These are phyloP conservation scores for Hibiscus mutabilis DNA, from an alignment of 345 rosid species.

Conservation along the genomic window DNA sequence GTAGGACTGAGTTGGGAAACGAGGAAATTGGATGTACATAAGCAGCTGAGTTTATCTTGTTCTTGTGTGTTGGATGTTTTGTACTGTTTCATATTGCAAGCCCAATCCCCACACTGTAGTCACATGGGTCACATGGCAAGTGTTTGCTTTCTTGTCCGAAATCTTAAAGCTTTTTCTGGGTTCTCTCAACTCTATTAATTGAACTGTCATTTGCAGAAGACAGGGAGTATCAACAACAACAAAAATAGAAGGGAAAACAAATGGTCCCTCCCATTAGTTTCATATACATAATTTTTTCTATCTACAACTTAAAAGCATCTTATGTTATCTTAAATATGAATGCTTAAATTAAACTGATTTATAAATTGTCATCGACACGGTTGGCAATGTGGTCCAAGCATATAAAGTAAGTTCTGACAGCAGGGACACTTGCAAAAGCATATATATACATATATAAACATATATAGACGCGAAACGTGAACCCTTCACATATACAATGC, in stretches of 20 bases:
- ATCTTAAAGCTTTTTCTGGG: constrained; percentile 11
- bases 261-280: constrained; percentile 2
- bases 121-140: constrained; percentile 42
- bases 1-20: neutral
- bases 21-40: neutral
- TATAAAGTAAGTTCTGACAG: constrained; percentile 1
- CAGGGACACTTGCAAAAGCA: neutral
- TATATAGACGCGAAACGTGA: neutral
- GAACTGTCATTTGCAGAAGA: neutral
- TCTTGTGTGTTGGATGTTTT: neutral
- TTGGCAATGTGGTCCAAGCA: neutral
- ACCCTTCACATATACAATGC: constrained; percentile 7
- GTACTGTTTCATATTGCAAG: neutral
- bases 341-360: neutral
- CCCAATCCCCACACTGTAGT: constrained; percentile 11
- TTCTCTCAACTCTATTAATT: constrained; percentile 8
- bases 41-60: neutral
- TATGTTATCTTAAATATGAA: neutral
- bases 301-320: neutral
- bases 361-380: constrained; percentile 1
- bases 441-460: too few relatives aligned
- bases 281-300: neutral
- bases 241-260: neutral
- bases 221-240: neutral
- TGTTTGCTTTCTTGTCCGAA: constrained; percentile 31